These are phyloP conservation scores for Paxillus ammoniavirescens DNA, from an alignment of 768 basidiomycete species.

Conservation along the genomic window DNA sequence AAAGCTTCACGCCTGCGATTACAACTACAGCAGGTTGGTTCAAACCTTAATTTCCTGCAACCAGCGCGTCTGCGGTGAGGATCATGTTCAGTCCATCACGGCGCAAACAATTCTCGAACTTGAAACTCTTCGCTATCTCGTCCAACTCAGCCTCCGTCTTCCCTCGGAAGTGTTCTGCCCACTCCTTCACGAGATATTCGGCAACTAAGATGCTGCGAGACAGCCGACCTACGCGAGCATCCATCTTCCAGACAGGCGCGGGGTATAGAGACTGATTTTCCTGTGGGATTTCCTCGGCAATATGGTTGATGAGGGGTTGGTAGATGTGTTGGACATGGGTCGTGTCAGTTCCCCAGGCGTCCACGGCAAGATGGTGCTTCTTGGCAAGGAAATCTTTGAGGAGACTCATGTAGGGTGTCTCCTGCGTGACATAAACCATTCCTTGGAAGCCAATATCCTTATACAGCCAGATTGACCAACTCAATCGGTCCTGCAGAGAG, in stretches of 20 bases:
- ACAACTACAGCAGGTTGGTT: no score
- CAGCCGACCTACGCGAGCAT: constrained; percentile 53
- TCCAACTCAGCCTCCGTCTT: constrained; percentile 63
- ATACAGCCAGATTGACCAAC: constrained; percentile 88
- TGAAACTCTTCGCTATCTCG: constrained; percentile 72
- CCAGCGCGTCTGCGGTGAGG: constrained; percentile 39
- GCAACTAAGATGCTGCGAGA: constrained; percentile 66
- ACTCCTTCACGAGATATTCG: constrained; percentile 71
- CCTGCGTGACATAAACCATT: constrained; percentile 71
- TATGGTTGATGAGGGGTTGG: constrained; percentile 61
- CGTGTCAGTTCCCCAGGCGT: constrained; percentile 77
- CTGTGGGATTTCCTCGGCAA: constrained; percentile 53
- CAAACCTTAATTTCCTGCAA: neutral
- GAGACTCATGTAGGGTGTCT: constrained; percentile 70
- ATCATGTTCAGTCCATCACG: constrained; percentile 64
- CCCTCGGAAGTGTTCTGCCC: constrained; percentile 67
- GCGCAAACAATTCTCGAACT: constrained; percentile 65
- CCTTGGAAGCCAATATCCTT: constrained; percentile 87
- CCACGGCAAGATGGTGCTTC: constrained; percentile 75
- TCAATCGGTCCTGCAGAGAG: constrained; percentile 50
- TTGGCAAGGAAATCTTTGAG: constrained; percentile 69
- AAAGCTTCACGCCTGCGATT: no score
- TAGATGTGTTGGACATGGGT: constrained; percentile 54
- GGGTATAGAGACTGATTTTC: constrained; percentile 60
- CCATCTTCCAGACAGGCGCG: constrained; percentile 60